Conservation (phyloP, 176 grass and related monocot species). For the Elaeis guineensis region DNA sequence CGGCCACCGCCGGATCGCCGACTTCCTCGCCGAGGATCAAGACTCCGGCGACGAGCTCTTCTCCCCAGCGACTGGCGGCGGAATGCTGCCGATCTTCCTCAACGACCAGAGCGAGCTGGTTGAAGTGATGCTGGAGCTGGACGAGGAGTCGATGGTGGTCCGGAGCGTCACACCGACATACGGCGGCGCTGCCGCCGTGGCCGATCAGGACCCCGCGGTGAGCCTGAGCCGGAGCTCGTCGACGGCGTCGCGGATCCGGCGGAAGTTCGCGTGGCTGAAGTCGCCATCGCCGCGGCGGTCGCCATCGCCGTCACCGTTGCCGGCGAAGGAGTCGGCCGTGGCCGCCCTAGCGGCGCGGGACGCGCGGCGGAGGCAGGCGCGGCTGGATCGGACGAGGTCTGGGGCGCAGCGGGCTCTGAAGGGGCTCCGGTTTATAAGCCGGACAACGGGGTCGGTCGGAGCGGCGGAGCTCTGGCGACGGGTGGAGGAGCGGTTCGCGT, state of each 20-base stretch:
- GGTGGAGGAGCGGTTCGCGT: slow-evolving; percentile 69
- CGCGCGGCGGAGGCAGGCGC: slow-evolving; percentile 51
- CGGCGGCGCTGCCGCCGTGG: slow-evolving; percentile 28
- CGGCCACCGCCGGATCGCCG: slow-evolving; percentile 70
- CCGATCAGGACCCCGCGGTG: neutral
- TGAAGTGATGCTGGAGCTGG: slow-evolving; percentile 97
- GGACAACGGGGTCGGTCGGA: slow-evolving; percentile 56
- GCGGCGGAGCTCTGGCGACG: slow-evolving; percentile 65
- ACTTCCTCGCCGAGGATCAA: slow-evolving; percentile 72
- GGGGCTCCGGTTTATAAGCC: slow-evolving; percentile 95
- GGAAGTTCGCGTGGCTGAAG: slow-evolving; percentile 84
- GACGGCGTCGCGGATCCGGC: slow-evolving; percentile 68
- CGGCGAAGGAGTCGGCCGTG: slow-evolving; percentile 21
- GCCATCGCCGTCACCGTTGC: slow-evolving; percentile 5
- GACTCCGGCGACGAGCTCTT: slow-evolving; percentile 74
- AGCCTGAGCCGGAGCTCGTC: slow-evolving; percentile 79
- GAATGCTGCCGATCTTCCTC: slow-evolving; percentile 75
- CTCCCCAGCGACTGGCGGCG: slow-evolving; percentile 6
- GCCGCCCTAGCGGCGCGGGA: slow-evolving; percentile 61
- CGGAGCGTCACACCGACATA: slow-evolving; percentile 86
- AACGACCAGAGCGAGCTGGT: slow-evolving; percentile 83
- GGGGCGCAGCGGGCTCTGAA: slow-evolving; percentile 74
- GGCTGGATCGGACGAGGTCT: slow-evolving; percentile 56
- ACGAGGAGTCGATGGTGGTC: slow-evolving; percentile 98
- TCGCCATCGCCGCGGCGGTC: slow-evolving; percentile 39